Conservation (phyloP, 2,329 filamentous ascomycete species). For the Annulohypoxylon truncatum region DNA sequence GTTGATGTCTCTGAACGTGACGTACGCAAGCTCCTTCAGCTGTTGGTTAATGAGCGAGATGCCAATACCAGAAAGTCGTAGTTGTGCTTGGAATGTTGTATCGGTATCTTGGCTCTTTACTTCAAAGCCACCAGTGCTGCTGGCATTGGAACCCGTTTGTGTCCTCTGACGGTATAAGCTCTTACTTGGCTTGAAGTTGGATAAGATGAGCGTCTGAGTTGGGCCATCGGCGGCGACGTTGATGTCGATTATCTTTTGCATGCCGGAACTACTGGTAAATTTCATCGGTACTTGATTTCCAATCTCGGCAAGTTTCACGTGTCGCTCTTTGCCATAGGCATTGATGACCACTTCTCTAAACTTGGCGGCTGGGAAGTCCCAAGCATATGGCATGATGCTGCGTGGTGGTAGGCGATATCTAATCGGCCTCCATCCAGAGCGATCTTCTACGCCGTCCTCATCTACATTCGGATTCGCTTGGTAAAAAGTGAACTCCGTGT, state of each 20-base stretch:
- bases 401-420: conserved; percentile 90
- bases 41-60: conserved; percentile 94
- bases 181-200: conserved; percentile 92
- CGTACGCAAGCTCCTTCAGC: conserved; percentile 89
- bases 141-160: conserved; percentile 63
- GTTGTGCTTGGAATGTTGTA: conserved; percentile 87
- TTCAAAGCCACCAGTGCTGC: conserved; percentile 80
- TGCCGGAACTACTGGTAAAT: conserved; percentile 73
- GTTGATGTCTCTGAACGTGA: conserved; percentile 91
- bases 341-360: conserved; percentile 90
- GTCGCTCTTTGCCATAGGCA: conserved; percentile 82
- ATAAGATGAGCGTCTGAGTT: conserved; percentile 92
- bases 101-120: conserved; percentile 92
- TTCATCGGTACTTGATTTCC: conserved; percentile 97
- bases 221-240: conserved; percentile 96
- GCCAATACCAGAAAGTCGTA: conserved; percentile 89
- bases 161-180: conserved; percentile 81
- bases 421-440: conserved; percentile 91
- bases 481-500: conserved; percentile 95
- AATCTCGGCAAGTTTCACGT: conserved; percentile 96
- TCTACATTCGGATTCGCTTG: conserved; percentile 94
- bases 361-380: conserved; percentile 99
- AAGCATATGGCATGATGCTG: conserved; percentile 99
- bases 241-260: conserved; percentile 92
- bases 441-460: conserved; percentile 85